A percentile compares a stretch with the other conserved stretches of the same genome.
Conservation (phyloP, 306 rosid species). For the Lathyrus oleraceus region DNA sequence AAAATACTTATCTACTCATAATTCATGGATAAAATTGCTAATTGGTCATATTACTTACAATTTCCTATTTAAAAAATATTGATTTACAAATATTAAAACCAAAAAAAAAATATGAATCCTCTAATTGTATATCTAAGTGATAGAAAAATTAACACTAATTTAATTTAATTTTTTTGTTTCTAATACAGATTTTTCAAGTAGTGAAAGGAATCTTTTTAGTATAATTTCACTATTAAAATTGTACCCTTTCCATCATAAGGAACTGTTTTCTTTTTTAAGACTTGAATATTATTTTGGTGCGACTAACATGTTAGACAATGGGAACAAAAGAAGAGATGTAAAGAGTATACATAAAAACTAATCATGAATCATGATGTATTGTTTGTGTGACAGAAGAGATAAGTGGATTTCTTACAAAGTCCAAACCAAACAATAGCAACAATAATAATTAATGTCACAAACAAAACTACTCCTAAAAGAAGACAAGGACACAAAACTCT, state of each 20-base stretch:
- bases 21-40: no score
- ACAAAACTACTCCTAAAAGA: constrained; percentile 54
- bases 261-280: not conserved
- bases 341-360: constrained; percentile 22
- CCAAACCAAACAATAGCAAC: constrained; percentile 43
- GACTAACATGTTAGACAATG: constrained; percentile 37
- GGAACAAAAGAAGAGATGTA: not conserved
- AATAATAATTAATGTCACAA: constrained; percentile 47
- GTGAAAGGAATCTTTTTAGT: not conserved
- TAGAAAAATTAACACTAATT: not conserved
- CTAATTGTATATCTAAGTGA: not conserved
- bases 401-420: constrained; percentile 57
- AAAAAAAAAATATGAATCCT: not conserved
- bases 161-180: not conserved
- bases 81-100: not conserved
- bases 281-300: constrained; percentile 2
- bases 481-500: constrained; percentile 57
- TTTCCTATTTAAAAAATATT: not conserved
- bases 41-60: not conserved
- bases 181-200: not conserved
- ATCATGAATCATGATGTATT: constrained; percentile 49
- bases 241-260: constrained; percentile 12
- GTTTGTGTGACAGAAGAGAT: constrained; percentile 40
- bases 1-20: no score
- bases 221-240: not conserved